These are phyloP conservation scores for Leptomonas seymouri DNA, from an alignment of 208 protist genomes.

Conservation along the genomic window DNA sequence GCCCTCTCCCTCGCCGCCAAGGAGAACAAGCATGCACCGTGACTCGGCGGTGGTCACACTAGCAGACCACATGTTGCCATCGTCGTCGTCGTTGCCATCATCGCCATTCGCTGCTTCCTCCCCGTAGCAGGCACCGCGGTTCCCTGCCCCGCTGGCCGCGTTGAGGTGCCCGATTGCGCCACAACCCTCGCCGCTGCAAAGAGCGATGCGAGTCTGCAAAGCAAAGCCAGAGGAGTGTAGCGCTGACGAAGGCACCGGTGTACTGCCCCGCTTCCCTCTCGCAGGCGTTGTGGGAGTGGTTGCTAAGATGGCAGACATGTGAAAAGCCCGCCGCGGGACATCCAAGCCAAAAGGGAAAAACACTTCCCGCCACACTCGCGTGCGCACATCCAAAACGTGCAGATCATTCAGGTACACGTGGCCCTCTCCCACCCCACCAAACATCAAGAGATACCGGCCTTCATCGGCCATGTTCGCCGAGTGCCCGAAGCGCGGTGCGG, in stretches of 20 bases:
- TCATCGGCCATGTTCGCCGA: constrained; percentile 39
- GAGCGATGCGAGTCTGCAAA: background rate
- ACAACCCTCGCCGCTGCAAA: background rate
- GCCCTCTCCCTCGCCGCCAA: constrained; percentile 64
- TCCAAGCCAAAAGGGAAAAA: constrained; percentile 51
- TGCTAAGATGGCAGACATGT: constrained; percentile 41
- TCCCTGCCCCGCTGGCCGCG: background rate
- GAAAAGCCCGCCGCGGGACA: constrained; percentile 65
- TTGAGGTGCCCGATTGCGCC: background rate
- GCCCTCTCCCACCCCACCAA: constrained; percentile 60
- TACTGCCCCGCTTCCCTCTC: background rate
- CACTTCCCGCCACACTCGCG: constrained; percentile 79
- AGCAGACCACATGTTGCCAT: constrained; percentile 18
- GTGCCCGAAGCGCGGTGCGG: constrained; percentile 72
- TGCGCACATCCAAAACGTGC: constrained; percentile 60
- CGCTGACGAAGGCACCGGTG: background rate
- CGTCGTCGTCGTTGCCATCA: constrained; percentile 1
- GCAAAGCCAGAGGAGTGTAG: constrained; percentile 4
- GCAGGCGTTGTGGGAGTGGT: background rate
- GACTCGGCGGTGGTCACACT: constrained; percentile 18
- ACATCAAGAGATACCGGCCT: constrained; percentile 51
- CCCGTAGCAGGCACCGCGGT: background rate
- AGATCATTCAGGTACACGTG: constrained; percentile 63
- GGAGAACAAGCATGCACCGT: constrained; percentile 38
- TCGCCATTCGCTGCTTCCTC: background rate